Evolutionary conservation across 106 monocot species (phyloP), one percentile per base, ranked within the genome.

Genomic region (Allium fistulosum): DNA sequence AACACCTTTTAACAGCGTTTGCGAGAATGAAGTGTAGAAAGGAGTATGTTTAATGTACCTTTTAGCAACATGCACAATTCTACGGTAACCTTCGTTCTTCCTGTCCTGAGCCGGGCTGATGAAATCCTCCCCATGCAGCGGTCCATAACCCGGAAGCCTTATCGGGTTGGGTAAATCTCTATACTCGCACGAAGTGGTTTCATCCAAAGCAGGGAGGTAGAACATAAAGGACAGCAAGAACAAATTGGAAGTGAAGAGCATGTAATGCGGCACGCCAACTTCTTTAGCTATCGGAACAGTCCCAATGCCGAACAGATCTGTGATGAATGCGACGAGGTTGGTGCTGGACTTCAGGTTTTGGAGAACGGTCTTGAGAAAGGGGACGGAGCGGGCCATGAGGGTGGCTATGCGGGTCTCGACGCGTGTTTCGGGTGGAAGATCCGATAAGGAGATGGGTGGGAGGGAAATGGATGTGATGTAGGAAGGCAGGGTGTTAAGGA

Each of bases 281-380:
- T 83, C 80, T 17, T 12, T 22, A 17, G 83, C 88, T 1, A 71
- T 59, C 10, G 52, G 57, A 27, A 81, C 57, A 13, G 59, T 64
- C 26, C 53, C 63, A 26, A 59, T 12, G 26, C 78, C 71, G 68
- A 88, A 88, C 15, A 92, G 56, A 66, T 92, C 92, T 68, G 15
- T 15, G 62, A 92, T 72, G 57, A 82, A 72, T 65, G 83, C 84
- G n/a, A 75, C 68, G 27, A 76, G 60, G 26, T 15, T 18, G 64
- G 69, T 71, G 47, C 71, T 62, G 55, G 10, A 37, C 15, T 37
- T 15, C 57, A 81, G 74, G 37, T 50, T 11, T n/a, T 4, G 15
- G 67, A 92, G 77, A 13, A 49, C 49, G 52, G 37, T 51, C 50
- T 73, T 82, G 60, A 92, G 63, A 48, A 49, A 11, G 10, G 84